A percentile compares a stretch with the other conserved stretches of the same genome.
Conservation (phyloP, 306 rosid genomes). For the Quercus dentata region DNA sequence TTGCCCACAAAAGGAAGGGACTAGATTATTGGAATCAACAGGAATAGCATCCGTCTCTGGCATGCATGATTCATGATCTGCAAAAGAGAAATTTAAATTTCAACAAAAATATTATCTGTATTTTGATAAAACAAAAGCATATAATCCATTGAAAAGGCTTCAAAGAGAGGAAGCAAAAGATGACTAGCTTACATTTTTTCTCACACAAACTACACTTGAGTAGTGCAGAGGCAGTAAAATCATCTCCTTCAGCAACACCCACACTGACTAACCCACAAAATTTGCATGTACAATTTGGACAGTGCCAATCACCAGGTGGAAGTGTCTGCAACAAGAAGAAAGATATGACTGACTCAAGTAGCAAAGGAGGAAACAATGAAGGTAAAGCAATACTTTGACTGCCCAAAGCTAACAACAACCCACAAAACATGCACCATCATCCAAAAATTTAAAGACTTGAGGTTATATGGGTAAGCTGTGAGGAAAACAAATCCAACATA, state of each 20-base stretch:
- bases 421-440: constrained; percentile 2
- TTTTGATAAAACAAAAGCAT: neutral
- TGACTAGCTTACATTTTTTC: constrained; percentile 67
- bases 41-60: constrained; percentile 44
- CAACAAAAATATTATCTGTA: constrained; percentile 14
- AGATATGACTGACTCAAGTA: constrained; percentile 17
- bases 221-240: constrained; percentile 27
- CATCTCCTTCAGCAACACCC: constrained; percentile 36
- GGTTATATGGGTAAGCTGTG: neutral
- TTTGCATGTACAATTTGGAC: constrained; percentile 93
- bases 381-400: constrained; percentile 9
- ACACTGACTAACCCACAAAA: constrained; percentile 64
- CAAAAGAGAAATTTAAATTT: constrained; percentile 23
- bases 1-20: constrained; percentile 64
- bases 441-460: neutral
- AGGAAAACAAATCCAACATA: constrained; percentile 8
- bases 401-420: constrained; percentile 10
- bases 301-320: constrained; percentile 94
- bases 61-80: constrained; percentile 71
- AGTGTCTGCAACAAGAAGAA: constrained; percentile 60
- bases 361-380: neutral
- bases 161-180: constrained; percentile 20
- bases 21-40: constrained; percentile 24
- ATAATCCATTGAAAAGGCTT: constrained; percentile 14
- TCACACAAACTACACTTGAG: constrained; percentile 74